Evolutionary conservation across 345 rosid species (phyloP), one percentile per base, ranked within the genome.

Genomic region (Draba incana): DNA sequence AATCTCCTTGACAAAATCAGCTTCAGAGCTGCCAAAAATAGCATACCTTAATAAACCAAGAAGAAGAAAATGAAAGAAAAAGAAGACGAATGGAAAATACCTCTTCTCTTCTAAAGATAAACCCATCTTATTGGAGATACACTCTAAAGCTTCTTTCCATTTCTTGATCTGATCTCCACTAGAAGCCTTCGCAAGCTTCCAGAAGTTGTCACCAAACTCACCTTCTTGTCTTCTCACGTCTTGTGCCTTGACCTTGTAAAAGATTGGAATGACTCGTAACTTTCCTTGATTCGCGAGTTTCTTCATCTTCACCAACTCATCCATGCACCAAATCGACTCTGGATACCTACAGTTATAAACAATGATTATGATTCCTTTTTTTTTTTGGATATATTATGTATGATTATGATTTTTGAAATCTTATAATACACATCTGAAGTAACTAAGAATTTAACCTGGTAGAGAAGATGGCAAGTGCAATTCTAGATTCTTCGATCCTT

Each of bases 11-110:
- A 70, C 13, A 43, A 52, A 70, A 43, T 53, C 62, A 0, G 75
- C 15, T 53, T 70, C 75, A 62, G 68, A 70, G 38, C 75, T 70
- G 55, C 68, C 54, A 60, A 12, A 42, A 15, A 28, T 2, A 28
- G 4, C 3, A 28, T 28, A 28, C 30, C 4, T 28, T 28, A 28
- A 28, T 28, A 2, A 28, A 28, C 4, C 3, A 28, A 23, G 28
- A 5, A 45, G 10, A n/a, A 14, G 3, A 45, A 6, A 3, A n/a
- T 13, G 5, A 49, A n/a, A n/a, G n/a, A 4, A 0, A 10, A 9
- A 2, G 9, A 45, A 2, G 6, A 8, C 6, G 23, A 44, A 6
- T 20, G 28, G 8, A 28, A 27, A 28, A 10, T 28, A 53, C 68
- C 68, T 64, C 6, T 64, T 0, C 8, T 49, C 30, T 14, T 4